Conservation (phyloP, 2,329 filamentous ascomycete species). For the Cordyceps javanica region DNA sequence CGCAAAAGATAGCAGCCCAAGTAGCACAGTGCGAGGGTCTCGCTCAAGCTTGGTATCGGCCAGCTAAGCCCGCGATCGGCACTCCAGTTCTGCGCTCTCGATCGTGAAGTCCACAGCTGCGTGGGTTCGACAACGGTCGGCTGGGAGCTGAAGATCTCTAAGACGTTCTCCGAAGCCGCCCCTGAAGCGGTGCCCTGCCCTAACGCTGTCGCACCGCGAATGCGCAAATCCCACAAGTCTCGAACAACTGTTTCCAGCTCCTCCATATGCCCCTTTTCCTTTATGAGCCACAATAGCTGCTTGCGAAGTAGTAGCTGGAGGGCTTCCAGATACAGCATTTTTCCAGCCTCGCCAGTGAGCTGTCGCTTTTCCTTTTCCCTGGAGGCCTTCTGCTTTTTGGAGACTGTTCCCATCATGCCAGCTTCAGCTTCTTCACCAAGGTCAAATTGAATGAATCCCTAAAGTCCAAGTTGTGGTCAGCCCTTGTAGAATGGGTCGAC, state of each 20-base stretch:
- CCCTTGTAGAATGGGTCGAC: neutral
- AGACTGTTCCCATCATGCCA: slow-evolving; percentile 49
- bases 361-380: slow-evolving; percentile 48
- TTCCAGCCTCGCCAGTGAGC: slow-evolving; percentile 60
- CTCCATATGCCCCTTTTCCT: slow-evolving; percentile 56
- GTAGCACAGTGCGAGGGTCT: slow-evolving; percentile 75
- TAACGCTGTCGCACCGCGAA: slow-evolving; percentile 37
- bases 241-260: slow-evolving; percentile 75
- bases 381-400: slow-evolving; percentile 52
- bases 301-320: slow-evolving; percentile 80
- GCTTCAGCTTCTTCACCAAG: slow-evolving; percentile 66
- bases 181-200: neutral
- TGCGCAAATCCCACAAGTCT: slow-evolving; percentile 78
- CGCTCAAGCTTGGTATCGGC: slow-evolving; percentile 61
- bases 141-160: slow-evolving; percentile 36
- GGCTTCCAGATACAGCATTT: slow-evolving; percentile 74
- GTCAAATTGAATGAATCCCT: slow-evolving; percentile 52
- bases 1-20: slow-evolving; percentile 69
- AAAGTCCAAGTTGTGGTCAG: slow-evolving; percentile 2
- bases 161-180: slow-evolving; percentile 18
- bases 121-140: slow-evolving; percentile 20
- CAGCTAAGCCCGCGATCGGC: slow-evolving; percentile 40
- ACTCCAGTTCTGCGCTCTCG: slow-evolving; percentile 38
- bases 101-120: slow-evolving; percentile 23
- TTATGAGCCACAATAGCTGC: slow-evolving; percentile 69